Conservation (phyloP, 257 asterid genomes). For the Solanum sejunctum region DNA sequence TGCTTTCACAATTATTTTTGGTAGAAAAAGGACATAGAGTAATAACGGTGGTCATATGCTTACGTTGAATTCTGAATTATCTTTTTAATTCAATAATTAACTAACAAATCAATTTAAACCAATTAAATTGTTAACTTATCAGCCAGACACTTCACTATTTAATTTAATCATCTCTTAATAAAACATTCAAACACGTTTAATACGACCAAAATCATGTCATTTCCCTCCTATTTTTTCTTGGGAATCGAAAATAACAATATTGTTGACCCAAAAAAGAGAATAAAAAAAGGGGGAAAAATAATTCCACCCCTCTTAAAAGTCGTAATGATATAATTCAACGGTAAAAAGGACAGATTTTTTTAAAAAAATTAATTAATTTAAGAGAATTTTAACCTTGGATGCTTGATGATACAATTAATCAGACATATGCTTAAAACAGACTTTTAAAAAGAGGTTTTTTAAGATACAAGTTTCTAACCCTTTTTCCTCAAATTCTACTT, state of each 20-base stretch:
- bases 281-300: not conserved
- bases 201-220: not conserved
- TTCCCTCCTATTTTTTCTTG: not conserved
- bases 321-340: constrained; percentile 11
- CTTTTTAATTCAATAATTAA: not conserved
- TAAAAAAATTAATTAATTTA: too few species aligned
- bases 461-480: constrained; percentile 24
- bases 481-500: constrained; percentile 26
- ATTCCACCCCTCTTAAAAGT: not conserved
- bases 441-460: constrained; percentile 15
- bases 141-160: not conserved
- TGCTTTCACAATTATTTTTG: not conserved
- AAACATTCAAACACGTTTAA: not conserved
- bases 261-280: not conserved
- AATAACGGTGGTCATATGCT: not conserved
- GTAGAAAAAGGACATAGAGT: not conserved
- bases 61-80: not conserved
- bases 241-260: not conserved
- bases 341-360: not conserved
- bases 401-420: not conserved
- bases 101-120: not conserved
- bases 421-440: constrained; percentile 8
- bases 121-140: not conserved
- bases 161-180: not conserved
- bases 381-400: constrained; percentile 13